These are phyloP conservation scores for Populus nigra DNA, from an alignment of 345 rosid species.

Conservation along the genomic window DNA sequence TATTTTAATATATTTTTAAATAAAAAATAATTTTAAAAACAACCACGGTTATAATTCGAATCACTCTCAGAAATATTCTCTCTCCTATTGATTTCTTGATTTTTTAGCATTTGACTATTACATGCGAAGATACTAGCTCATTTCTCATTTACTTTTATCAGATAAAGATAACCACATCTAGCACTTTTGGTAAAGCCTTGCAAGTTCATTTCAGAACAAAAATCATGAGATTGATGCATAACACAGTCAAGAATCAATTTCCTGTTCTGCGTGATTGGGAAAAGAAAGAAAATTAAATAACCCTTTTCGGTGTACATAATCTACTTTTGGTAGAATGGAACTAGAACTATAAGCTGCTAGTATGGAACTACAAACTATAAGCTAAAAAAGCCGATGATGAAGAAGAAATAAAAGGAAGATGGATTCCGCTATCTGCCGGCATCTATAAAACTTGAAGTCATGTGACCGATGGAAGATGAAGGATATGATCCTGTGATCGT, in stretches of 20 bases:
- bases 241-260: not conserved
- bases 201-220: not conserved
- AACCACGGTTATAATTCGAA: too few species aligned
- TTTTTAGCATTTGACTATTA: too few species aligned
- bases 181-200: not conserved
- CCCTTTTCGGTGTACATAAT: not conserved
- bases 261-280: not conserved
- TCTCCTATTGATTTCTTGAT: too few species aligned
- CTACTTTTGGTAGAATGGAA: too few species aligned
- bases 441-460: slow-evolving; percentile 34
- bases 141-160: too few species aligned
- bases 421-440: slow-evolving; percentile 36
- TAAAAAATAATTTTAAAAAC: too few species aligned
- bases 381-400: not conserved
- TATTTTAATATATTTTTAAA: too few species aligned
- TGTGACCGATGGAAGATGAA: slow-evolving; percentile 27
- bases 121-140: too few species aligned
- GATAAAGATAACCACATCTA: too few species aligned
- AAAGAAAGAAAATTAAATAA: not conserved
- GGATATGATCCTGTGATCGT: slow-evolving; percentile 10
- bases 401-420: not conserved
- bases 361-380: not conserved
- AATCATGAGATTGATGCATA: not conserved
- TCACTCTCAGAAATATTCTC: too few species aligned
- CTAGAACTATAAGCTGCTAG: too few species aligned